Evolutionary conservation across 1,139 yeast species (phyloP).

Genomic region (Oligophagozyma castellii): DNA sequence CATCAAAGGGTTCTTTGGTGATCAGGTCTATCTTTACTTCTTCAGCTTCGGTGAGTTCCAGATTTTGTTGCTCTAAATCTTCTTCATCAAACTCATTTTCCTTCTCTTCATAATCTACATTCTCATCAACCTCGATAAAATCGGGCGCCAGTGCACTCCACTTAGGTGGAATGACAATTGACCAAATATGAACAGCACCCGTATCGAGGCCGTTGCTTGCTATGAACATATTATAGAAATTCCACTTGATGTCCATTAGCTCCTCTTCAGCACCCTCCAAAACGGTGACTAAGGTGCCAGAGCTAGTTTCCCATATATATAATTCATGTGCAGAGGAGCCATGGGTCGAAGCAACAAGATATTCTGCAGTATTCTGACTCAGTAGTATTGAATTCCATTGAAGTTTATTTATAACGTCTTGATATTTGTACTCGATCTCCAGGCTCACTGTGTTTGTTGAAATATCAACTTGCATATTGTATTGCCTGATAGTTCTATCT

Average conservation of each 20-base stretch:
- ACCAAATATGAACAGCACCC: slow-evolving; percentile 77
- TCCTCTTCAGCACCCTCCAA: slow-evolving; percentile 88
- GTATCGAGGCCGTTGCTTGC: slow-evolving; percentile 85
- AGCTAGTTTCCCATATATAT: slow-evolving; percentile 83
- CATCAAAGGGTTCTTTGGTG: slow-evolving; percentile 48
- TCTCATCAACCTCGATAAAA: slow-evolving; percentile 88
- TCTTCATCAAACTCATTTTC: slow-evolving; percentile 89
- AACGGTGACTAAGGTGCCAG: slow-evolving; percentile 80
- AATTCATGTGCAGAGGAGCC: slow-evolving; percentile 81
- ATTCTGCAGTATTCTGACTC: slow-evolving; percentile 67
- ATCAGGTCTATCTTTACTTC: slow-evolving; percentile 57
- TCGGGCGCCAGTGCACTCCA: slow-evolving; percentile 98
- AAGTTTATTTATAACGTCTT: slow-evolving; percentile 75
- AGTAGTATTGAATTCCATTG: slow-evolving; percentile 82
- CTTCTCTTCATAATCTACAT: slow-evolving; percentile 71
- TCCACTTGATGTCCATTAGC: slow-evolving; percentile 77
- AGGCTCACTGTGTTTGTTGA: slow-evolving; percentile 31
- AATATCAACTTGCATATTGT: slow-evolving; percentile 29
- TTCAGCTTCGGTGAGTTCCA: slow-evolving; percentile 52
- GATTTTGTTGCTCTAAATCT: slow-evolving; percentile 46
- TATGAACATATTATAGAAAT: slow-evolving; percentile 56
- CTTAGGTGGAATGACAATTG: slow-evolving; percentile 70
- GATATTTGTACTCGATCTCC: slow-evolving; percentile 70
- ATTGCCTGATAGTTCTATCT: slow-evolving; percentile 72
- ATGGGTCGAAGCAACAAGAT: slow-evolving; percentile 74